Base-by-base conservation (phyloP, 345 rosid species). In the Salix brachista region DNA sequence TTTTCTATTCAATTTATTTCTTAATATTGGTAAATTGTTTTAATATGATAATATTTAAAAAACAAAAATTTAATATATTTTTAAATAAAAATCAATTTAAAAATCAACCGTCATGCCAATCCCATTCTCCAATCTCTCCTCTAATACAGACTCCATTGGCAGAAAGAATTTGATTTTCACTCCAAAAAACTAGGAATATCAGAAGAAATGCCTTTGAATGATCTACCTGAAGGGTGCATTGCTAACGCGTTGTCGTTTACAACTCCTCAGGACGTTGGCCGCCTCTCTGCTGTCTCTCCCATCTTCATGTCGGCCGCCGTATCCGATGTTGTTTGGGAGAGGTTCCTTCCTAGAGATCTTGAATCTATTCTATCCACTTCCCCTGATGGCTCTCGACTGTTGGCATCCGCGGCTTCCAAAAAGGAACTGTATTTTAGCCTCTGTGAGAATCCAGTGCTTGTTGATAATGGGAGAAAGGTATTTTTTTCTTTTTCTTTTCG, bases 301-400 rank as follows among this genome's bases (percentile, higher is more conserved):
- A 8, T 67, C 0, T 86, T 90, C 52, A 85, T 77, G 72, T 86
- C 79, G 2, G 91, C 88, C 4, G 83, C 91, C 1, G 78, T 80
- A 1, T 90, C 94, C 28, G 91, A 91, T 74, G 72, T 81, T 19
- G 89, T 90, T 8, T 90, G 96, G 97, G 83, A 80, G 7, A 60
- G 56, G 23, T 92, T 93, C 81, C 81, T 93, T 41, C 94, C 91
- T 0, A 25, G 84, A 14, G 88, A 88, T 10, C 80, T 80, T 42
- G 23, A 52, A 1, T 54, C 77, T 58, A 48, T 86, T 4, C 30
- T 89, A n/a, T 78, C 87, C 11, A 23, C 34, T 0, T 74, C 89
- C 36, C n/a, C 9, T 50, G 39, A 30, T 25, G 73, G 72, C 36
- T 39, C 28, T 21, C 21, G 14, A 19, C 28, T 61, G 8, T 18